Percentiles rank a stretch among this genome's conserved stretches.
These are phyloP conservation scores for Tolypocladium sp. DNA, from an alignment of 2,329 filamentous ascomycete genomes.

Conservation along the genomic window DNA sequence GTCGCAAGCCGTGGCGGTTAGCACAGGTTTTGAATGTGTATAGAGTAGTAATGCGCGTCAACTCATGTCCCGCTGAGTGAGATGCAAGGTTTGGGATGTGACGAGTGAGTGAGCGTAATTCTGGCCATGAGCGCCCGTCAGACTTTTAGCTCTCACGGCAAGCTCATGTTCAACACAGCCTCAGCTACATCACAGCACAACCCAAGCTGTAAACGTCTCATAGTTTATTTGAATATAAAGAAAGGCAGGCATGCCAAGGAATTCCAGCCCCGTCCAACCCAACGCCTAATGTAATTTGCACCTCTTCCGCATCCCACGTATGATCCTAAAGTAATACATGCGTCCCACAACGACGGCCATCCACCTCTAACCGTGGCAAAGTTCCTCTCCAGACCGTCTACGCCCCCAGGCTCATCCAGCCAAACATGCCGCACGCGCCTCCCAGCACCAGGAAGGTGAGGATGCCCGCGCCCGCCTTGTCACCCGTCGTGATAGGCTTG, in stretches of 20 bases:
- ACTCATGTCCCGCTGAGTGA: too few relatives aligned
- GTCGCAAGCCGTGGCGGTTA: too few relatives aligned
- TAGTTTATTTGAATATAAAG: not conserved
- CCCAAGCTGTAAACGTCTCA: too few relatives aligned
- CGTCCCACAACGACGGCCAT: not conserved
- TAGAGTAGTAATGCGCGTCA: too few relatives aligned
- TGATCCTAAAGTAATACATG: not conserved
- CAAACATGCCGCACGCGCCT: constrained; percentile 29
- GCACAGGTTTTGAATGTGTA: too few relatives aligned
- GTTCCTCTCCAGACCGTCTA: constrained; percentile 3
- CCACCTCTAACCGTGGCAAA: not conserved
- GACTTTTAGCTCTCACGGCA: too few relatives aligned
- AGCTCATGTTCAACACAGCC: too few relatives aligned
- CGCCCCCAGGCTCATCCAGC: constrained; percentile 37
- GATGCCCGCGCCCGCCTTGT: constrained; percentile 38
- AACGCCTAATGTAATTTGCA: not conserved
- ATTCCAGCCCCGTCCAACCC: not conserved
- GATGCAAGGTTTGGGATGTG: too few relatives aligned
- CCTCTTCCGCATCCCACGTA: not conserved
- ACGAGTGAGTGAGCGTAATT: too few relatives aligned
- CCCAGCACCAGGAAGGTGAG: constrained; percentile 35
- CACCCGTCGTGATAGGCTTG: constrained; percentile 30
- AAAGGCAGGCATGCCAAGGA: not conserved
- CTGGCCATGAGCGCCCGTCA: too few relatives aligned
- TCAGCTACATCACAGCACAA: too few relatives aligned